A percentile compares a stretch with the other conserved stretches of the same genome.
Conservation (phyloP, 768 basidiomycete species). For the Trametes meyenii region DNA sequence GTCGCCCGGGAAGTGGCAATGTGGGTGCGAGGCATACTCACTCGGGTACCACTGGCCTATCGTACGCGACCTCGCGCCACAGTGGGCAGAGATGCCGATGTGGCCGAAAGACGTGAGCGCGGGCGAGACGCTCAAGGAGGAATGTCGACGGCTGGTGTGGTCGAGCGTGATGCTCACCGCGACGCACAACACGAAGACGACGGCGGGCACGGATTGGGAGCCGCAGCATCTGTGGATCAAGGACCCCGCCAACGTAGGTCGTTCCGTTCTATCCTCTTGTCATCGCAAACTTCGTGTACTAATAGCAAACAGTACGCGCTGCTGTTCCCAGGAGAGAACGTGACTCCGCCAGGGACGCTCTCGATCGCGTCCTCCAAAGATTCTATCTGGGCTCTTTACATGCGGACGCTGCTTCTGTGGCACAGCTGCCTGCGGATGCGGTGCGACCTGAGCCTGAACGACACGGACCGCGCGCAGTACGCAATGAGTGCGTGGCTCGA, state of each 20-base stretch:
- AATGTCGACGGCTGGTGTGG: conserved; percentile 74
- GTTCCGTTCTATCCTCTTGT: background rate
- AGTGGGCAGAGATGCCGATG: conserved; percentile 64
- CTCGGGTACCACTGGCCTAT: conserved; percentile 53
- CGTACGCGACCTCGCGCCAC: conserved; percentile 53
- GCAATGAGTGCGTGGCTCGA: conserved; percentile 72
- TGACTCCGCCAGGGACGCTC: conserved; percentile 36
- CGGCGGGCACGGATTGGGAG: conserved; percentile 38
- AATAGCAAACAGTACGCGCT: conserved; percentile 54
- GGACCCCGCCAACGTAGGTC: conserved; percentile 7
- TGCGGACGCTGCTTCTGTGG: conserved; percentile 72
- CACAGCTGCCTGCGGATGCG: conserved; percentile 72
- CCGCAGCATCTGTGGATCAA: conserved; percentile 8
- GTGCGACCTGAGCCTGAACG: conserved; percentile 41
- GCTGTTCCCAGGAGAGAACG: conserved; percentile 71
- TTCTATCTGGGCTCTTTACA: conserved; percentile 72
- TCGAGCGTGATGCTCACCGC: conserved; percentile 64
- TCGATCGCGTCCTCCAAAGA: conserved; percentile 57
- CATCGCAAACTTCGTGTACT: background rate
- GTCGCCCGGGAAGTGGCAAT: background rate
- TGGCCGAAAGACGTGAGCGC: conserved; percentile 52
- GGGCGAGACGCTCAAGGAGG: conserved; percentile 67
- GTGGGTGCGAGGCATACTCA: conserved; percentile 40
- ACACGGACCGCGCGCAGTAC: conserved; percentile 60
- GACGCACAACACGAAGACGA: conserved; percentile 61